Percentiles rank a stretch among this genome's conserved stretches.
Evolutionary conservation across 768 basidiomycete genomes (phyloP).

Genomic region (Lactarius hengduanensis): DNA sequence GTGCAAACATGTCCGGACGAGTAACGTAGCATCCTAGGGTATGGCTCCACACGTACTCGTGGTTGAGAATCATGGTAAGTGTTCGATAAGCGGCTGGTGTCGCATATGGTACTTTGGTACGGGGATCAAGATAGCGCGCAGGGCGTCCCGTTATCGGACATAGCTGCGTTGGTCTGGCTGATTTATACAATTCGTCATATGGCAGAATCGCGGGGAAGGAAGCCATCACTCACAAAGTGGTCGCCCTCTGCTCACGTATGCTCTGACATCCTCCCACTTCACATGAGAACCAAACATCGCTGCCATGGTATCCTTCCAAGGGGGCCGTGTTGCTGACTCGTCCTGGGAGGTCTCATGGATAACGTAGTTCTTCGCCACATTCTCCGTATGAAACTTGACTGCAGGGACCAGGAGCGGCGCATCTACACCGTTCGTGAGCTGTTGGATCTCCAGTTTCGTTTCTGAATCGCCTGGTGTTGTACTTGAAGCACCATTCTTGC

Average conservation of each 20-base stretch:
- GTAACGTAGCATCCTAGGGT: constrained; percentile 45
- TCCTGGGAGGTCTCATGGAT: constrained; percentile 60
- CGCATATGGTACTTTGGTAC: constrained; percentile 77
- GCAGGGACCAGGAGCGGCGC: background rate
- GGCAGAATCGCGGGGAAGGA: constrained; percentile 8
- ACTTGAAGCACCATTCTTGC: constrained; percentile 1
- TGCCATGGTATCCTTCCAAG: constrained; percentile 71
- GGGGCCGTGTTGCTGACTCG: constrained; percentile 48
- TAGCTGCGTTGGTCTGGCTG: constrained; percentile 61
- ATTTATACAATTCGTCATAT: constrained; percentile 1
- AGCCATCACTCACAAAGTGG: constrained; percentile 52
- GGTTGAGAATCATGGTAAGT: constrained; percentile 58
- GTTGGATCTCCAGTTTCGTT: background rate
- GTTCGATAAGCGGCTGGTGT: constrained; percentile 61
- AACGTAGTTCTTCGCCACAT: constrained; percentile 65
- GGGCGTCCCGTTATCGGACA: constrained; percentile 80
- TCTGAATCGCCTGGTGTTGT: background rate
- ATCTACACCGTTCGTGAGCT: constrained; percentile 1
- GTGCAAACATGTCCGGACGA: background rate
- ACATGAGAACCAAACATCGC: constrained; percentile 86
- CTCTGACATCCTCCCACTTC: constrained; percentile 71
- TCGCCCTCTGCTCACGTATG: constrained; percentile 61
- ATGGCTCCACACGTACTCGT: constrained; percentile 68
- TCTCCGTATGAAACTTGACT: constrained; percentile 38
- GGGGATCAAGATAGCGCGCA: constrained; percentile 79